Conservation (phyloP, 495 filamentous ascomycete species). For the Penicillium cataractarum region DNA sequence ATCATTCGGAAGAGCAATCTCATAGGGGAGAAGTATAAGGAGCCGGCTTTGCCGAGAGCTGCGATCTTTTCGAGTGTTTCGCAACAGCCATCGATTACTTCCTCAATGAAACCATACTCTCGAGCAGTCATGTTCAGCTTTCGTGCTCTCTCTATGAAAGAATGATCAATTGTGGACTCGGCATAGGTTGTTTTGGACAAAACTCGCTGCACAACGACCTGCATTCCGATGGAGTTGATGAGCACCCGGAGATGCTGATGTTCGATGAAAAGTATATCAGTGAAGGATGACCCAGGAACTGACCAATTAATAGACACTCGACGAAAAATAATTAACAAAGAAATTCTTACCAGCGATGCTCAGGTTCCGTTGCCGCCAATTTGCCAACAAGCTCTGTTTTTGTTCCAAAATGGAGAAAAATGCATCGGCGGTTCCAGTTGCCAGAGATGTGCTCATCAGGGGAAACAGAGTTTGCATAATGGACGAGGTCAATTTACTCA, state of each 20-base stretch:
- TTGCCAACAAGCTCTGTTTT: conserved; percentile 32
- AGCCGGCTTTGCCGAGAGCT: conserved; percentile 7
- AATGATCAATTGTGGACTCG: conserved; percentile 17
- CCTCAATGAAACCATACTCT: conserved; percentile 43
- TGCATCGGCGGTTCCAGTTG: conserved; percentile 22
- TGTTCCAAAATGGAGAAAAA: conserved; percentile 32
- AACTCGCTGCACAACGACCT: conserved; percentile 38
- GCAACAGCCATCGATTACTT: conserved; percentile 42
- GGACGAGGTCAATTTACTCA: conserved; percentile 37
- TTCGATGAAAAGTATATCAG: conserved; percentile 34
- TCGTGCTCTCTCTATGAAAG: conserved; percentile 18
- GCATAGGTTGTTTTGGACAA: conserved; percentile 19
- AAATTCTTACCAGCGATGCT: conserved; percentile 9
- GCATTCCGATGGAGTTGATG: conserved; percentile 42
- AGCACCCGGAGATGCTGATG: conserved; percentile 44
- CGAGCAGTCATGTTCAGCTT: conserved; percentile 19
- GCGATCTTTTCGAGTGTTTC: conserved; percentile 33
- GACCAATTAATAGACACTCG: not conserved
- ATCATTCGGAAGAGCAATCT: conserved; percentile 44
- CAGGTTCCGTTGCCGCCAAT: conserved; percentile 29
- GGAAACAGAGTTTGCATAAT: conserved; percentile 37
- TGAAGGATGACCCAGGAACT: conserved; percentile 3
- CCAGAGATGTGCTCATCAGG: conserved; percentile 21
- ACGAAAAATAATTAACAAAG: not conserved
- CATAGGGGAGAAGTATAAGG: conserved; percentile 39